phyloP scores from a whole-genome alignment of 2,329 filamentous ascomycete species.

The Talaromyces sp. region DNA sequence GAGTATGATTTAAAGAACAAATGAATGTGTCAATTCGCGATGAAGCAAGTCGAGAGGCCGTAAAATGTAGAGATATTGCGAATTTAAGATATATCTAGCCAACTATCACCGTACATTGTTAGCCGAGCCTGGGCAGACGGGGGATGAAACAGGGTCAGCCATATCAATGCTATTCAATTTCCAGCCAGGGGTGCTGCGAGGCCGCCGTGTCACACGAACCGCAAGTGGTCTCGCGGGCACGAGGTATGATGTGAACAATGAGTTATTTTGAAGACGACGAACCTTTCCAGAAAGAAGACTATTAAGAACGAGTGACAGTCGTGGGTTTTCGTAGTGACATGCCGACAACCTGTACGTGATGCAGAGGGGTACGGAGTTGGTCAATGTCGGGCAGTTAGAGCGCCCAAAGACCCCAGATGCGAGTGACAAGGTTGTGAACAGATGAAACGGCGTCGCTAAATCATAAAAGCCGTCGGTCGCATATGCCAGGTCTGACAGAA shows the following conservation, averaged over 20 bases:
- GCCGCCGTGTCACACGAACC: conserved; percentile 8
- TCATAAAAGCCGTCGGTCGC: neutral
- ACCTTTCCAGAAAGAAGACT: neutral
- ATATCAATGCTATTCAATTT: conserved; percentile 2
- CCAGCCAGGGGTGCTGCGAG: conserved; percentile 6
- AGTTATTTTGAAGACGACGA: neutral
- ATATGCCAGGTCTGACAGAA: neutral
- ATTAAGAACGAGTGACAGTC: neutral
- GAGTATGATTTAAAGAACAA: neutral
- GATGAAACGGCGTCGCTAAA: neutral
- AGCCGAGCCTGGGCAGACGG: neutral
- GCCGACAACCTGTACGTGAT: neutral
- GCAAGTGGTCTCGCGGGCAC: neutral
- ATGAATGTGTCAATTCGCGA: neutral
- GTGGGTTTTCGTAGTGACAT: neutral
- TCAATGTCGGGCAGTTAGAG: neutral
- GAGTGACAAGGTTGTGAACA: neutral
- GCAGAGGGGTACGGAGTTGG: conserved; percentile 1
- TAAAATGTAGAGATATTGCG: neutral
- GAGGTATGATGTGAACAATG: neutral
- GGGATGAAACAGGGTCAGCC: conserved; percentile 10
- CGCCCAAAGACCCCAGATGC: neutral
- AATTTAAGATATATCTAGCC: neutral
- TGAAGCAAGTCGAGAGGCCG: neutral
- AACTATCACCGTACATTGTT: neutral